These are phyloP conservation scores for Millerozyma acaciae DNA, from an alignment of 805 yeast species.

Conservation along the genomic window DNA sequence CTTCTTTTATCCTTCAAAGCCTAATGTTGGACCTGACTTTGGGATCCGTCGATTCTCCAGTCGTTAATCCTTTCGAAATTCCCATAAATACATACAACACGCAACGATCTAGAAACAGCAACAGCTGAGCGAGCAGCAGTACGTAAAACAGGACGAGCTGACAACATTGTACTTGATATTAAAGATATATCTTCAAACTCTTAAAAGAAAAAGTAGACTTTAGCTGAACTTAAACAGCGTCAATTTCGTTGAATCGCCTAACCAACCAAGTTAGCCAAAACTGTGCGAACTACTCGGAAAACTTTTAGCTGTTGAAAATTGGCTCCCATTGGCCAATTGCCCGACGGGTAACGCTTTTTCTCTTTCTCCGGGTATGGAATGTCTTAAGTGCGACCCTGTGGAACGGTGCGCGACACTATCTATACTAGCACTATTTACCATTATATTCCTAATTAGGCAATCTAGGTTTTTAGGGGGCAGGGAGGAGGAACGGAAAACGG, in stretches of 20 bases:
- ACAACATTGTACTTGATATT: constrained; percentile 51
- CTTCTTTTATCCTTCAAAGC: not conserved
- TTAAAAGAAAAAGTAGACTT: constrained; percentile 2
- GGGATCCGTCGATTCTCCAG: constrained; percentile 1
- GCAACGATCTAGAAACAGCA: constrained; percentile 33
- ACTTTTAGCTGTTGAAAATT: constrained; percentile 3
- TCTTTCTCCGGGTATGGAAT: not conserved
- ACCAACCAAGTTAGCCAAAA: constrained; percentile 5
- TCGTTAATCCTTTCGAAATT: not conserved
- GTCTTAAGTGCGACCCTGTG: not conserved
- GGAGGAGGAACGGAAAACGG: too few relatives aligned
- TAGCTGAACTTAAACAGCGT: constrained; percentile 1
- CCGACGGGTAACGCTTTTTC: constrained; percentile 2
- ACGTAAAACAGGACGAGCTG: constrained; percentile 82
- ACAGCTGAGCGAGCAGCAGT: constrained; percentile 78
- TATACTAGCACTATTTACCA: too few relatives aligned
- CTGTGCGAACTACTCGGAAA: constrained; percentile 5
- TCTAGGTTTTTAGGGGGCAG: too few relatives aligned
- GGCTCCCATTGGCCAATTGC: constrained; percentile 4
- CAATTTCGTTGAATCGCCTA: constrained; percentile 2
- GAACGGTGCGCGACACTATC: too few relatives aligned
- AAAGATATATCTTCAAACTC: constrained; percentile 10
- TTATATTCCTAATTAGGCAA: too few relatives aligned
- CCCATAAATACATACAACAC: constrained; percentile 28
- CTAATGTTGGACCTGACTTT: not conserved